Base-by-base conservation (phyloP, 495 filamentous ascomycete species). In the Talaromyces ruber region DNA sequence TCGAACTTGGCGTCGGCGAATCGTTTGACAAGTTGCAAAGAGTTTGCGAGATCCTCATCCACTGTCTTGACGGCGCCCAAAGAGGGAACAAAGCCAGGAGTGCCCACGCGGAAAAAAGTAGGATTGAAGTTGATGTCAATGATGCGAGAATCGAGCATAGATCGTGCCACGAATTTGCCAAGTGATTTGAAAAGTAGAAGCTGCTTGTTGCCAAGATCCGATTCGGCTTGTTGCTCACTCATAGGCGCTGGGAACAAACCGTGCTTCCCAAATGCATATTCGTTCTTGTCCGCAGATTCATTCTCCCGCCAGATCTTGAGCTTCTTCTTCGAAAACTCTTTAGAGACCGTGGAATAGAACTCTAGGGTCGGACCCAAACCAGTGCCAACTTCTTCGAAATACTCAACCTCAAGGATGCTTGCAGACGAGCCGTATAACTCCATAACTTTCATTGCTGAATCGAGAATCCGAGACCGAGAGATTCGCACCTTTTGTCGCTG, bases 381-480 rank as follows among this genome's bases (percentile, higher is more conserved):
- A 47, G 95, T 98, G 55, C 95, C 95, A 47, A 98, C 95, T 75
- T 99, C 95, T 64, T 98, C 94, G 67, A 98, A 99, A 67, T 99
- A 99, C 68, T 99, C 95, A 21, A 99, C 93, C 68, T 99, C 95
- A 2, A 99, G 79, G 53, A 97, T 88, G 71, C 95, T 98, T 37
- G 94, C 88, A 4, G 93, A 97, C 3, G 90, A 89, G 1, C 95
- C 95, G 70, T 99, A 99, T 6, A 98, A 85, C 64, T 99, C 94
- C 95, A 99, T 97, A n/a, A 99, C 95, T 71, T 98, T 99, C 68
- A 96, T 81, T 0, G 95, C 95, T 25, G 95, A 97, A 67, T 99
- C 95, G 3, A 99, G 80, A 57, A 99, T 97, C 61, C 93, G 91
- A 6, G 85, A 84, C 37, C 95, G 84, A 6, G 93, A 95, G 61